phyloP scores from a whole-genome alignment of 176 grass and related monocot species.

The Oryza australiensis region DNA sequence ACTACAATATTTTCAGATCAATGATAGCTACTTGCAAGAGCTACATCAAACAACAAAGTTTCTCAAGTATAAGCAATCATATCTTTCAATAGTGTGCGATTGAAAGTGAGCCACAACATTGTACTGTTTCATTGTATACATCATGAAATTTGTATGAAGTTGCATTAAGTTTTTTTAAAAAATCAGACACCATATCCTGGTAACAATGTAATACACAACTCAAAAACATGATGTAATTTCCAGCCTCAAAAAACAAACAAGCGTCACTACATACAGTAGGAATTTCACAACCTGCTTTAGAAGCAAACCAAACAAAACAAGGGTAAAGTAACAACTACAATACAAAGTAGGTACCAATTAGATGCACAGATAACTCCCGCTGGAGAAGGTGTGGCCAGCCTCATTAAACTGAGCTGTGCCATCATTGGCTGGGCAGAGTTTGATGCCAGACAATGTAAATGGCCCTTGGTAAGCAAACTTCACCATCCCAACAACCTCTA shows the following conservation, averaged over 20 bases:
- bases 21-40: background rate
- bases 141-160: background rate
- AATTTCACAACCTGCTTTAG: conserved; percentile 35
- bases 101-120: background rate
- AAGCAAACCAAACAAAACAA: conserved; percentile 41
- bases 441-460: conserved; percentile 84
- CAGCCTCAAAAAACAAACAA: conserved; percentile 37
- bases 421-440: conserved; percentile 66
- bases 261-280: conserved; percentile 48
- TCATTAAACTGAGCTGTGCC: conserved; percentile 76
- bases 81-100: background rate
- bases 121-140: background rate
- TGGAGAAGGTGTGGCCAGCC: conserved; percentile 79
- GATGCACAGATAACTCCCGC: conserved; percentile 77
- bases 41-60: background rate
- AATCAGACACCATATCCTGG: conserved; percentile 25
- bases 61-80: conserved; percentile 5
- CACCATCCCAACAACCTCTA: conserved; percentile 84
- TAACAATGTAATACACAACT: conserved; percentile 24
- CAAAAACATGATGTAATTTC: conserved; percentile 35
- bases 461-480: conserved; percentile 77
- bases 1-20: background rate
- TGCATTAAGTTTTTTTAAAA: background rate
- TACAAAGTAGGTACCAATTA: conserved; percentile 59
- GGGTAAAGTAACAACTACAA: conserved; percentile 8